Evolutionary conservation across 2,329 filamentous ascomycete genomes (phyloP), one percentile per base, ranked within the genome.

Genomic region (Hypoxylon sp.): DNA sequence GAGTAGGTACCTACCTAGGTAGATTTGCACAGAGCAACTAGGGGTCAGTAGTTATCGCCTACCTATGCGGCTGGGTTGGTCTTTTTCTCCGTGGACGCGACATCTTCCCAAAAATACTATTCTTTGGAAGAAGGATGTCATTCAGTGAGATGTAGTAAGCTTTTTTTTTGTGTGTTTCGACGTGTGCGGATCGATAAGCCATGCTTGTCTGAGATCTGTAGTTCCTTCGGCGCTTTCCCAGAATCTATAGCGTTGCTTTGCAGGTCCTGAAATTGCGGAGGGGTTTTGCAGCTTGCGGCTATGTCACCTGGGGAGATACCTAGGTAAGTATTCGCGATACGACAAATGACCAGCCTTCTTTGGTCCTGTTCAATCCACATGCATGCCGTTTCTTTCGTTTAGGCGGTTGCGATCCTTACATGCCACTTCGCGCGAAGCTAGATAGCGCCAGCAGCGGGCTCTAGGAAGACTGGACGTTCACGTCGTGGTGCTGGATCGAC

Each of bases 261-360:
- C 53, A 63, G 60, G 53, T 53, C 37, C 59, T 55, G 64, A 73
- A 67, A 69, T 68, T 71, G 62, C 59, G 56, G 66, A 71, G 66
- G 70, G 59, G 63, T 63, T 62, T 59, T 70, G 69, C 68, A 69
- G 67, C 51, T 65, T 55, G 63, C 64, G 63, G 60, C 67, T 54
- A 73, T 71, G 70, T 65, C 34, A 73, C 72, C 37, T 65, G 43
- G 30, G 60, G 58, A 26, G 34, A 59, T 62, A 53, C n/a, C 10
- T 43, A n/a, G 56, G 46, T 58, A 65, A 58, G 47, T 62, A 50
- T 39, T 59, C 34, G 49, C 39, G 32, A 61, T 60, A 56, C 54
- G 19, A 20, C 46, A 32, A 32, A 46, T 10, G 39, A 39, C 51
- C 46, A 46, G 4, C 48, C 37, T 52, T 56, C 57, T 62, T 64